A percentile compares a stretch with the other conserved stretches of the same genome.
Conservation (phyloP, 139 green algal species). For the Chlamydomonas sp. region DNA sequence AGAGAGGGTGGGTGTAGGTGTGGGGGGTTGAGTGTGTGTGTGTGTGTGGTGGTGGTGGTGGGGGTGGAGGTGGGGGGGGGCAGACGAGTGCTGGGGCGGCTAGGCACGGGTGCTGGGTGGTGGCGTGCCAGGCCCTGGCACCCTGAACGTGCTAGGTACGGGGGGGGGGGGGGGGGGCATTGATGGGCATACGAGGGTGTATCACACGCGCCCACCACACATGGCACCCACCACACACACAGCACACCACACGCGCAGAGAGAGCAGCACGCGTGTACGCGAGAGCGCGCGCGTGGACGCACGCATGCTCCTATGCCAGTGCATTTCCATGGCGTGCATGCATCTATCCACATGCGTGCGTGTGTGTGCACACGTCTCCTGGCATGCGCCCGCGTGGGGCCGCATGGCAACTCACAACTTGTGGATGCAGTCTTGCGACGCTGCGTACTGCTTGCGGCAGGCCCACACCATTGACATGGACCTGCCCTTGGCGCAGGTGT, state of each 20-base stretch:
- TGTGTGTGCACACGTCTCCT: not conserved
- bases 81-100: no score
- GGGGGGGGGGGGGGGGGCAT: not conserved
- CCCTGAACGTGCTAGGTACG: not conserved
- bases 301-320: slow-evolving; percentile 9
- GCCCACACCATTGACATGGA: slow-evolving; percentile 22
- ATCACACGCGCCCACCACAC: no score
- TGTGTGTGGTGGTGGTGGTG: no score
- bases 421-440: slow-evolving; percentile 26
- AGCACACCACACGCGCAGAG: not conserved
- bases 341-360: not conserved
- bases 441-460: slow-evolving; percentile 12
- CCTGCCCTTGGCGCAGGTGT: slow-evolving; percentile 16
- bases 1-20: no score
- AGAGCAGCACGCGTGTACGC: not conserved
- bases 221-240: not conserved
- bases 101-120: no score
- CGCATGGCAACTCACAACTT: slow-evolving; percentile 17
- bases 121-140: not conserved
- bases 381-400: not conserved
- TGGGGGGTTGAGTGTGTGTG: no score
- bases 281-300: not conserved
- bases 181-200: no score
- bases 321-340: not conserved
- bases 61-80: no score